Base-by-base conservation (phyloP, 805 yeast species). In the Pichia cephalocereana region DNA sequence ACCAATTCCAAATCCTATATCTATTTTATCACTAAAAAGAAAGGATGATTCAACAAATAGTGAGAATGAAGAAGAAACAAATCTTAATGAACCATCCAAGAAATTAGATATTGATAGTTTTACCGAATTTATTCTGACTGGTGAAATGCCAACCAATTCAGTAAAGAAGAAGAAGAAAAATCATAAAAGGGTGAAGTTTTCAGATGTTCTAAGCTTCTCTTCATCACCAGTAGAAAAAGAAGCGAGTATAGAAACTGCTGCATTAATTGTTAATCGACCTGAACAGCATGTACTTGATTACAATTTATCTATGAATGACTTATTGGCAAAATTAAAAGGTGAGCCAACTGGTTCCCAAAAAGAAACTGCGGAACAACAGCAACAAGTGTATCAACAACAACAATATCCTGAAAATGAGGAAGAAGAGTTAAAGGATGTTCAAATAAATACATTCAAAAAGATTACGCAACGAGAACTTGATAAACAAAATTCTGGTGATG, bases 71-170 rank as follows among this genome's bases (percentile, higher is more conserved):
- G 34, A 15, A 3, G 15, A 31, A 41, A 3, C 7, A 11, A 32
- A 15, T 34, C 18, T 39, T 4, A 44, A 44, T 26, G 44, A 46
- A 17, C 52, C 50, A 41, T 51, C 53, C 36, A 57, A 56, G 28
- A 79, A 79, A 46, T 72, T 87, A 26, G 96, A 90, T 60, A 70
- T 90, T 55, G 96, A 90, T 63, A 79, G 88, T 31, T 90, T 90
- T 64, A 86, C 96, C 17, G 82, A 84, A 53, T 80, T 90, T 58
- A 72, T 88, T 57, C 67, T 90, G 56, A 87, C 96, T 0, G 96
- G 96, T 2, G 79, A 82, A 54, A 68, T 86, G 38, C 87, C 87
- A 26, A 14, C 17, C 12, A 70, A 54, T 44, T 60, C 52, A 50
- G 64, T 53, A 43, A 67, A 65, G 49, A 68, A 14, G 6, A 37